phyloP scores from a whole-genome alignment of 176 grass and related monocot genomes.

The Oryza australiensis region DNA sequence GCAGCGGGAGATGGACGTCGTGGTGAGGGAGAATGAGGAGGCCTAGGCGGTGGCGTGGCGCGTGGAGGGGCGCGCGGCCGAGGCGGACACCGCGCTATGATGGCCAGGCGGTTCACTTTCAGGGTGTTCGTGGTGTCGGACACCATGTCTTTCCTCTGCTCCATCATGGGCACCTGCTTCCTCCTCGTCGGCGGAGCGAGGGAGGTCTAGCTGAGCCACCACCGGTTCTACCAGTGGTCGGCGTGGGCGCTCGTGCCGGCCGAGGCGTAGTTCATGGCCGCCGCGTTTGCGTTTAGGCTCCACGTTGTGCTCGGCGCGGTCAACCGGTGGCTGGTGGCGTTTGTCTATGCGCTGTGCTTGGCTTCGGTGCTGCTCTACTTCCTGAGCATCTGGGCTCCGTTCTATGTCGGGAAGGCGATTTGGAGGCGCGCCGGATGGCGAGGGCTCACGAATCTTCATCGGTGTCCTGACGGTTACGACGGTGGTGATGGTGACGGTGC shows the following conservation, averaged over 20 bases:
- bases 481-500: too few relatives aligned
- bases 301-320: background rate
- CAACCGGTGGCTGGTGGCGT: background rate
- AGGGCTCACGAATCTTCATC: background rate
- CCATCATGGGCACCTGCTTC: constrained; percentile 10
- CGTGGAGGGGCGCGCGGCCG: too few relatives aligned
- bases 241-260: background rate
- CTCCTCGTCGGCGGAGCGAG: background rate
- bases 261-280: background rate
- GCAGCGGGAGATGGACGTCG: too few relatives aligned
- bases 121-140: constrained; percentile 33
- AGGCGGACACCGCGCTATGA: too few relatives aligned
- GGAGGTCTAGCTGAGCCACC: background rate
- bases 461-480: too few relatives aligned
- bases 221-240: background rate
- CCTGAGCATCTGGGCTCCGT: constrained; percentile 26
- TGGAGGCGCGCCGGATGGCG: constrained; percentile 20
- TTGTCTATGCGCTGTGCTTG: background rate
- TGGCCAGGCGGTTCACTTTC: constrained; percentile 16
- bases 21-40: too few relatives aligned
- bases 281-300: constrained; percentile 20
- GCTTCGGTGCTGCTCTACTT: constrained; percentile 6
- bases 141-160: constrained; percentile 7
- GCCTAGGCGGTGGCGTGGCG: too few relatives aligned
- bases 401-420: background rate